These are phyloP conservation scores for Fistulifera pelliculosa DNA, from an alignment of 108 stramenopile genomes.

Conservation along the genomic window DNA sequence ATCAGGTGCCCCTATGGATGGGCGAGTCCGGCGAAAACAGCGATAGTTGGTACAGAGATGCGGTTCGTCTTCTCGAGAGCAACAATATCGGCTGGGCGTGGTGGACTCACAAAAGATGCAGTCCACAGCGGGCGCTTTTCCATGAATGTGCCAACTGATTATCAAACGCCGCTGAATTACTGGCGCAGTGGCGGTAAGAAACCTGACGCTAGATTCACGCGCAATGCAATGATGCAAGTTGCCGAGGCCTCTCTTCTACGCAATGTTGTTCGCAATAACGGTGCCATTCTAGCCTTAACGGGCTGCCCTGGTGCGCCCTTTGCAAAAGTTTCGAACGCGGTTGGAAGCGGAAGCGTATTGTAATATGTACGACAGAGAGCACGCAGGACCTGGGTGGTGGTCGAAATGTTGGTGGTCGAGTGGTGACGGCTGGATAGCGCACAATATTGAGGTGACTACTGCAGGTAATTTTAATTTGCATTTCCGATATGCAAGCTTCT, in stretches of 20 bases:
- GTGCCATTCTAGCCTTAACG: neutral
- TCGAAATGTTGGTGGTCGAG: neutral
- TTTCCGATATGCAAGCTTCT: neutral
- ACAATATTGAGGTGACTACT: neutral
- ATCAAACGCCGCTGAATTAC: neutral
- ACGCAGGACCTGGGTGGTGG: neutral
- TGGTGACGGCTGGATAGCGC: neutral
- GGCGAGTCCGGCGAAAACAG: conserved; percentile 1
- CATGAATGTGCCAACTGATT: neutral
- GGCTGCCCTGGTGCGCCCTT: neutral
- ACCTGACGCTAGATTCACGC: too few relatives aligned
- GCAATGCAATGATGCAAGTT: too few relatives aligned
- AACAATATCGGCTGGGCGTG: neutral
- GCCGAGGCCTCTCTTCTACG: neutral
- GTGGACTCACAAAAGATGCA: conserved; percentile 1
- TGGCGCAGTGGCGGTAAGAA: neutral
- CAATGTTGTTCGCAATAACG: neutral
- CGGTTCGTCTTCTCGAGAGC: neutral
- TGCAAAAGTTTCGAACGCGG: neutral
- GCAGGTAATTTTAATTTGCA: neutral
- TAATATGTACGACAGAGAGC: neutral
- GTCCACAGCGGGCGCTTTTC: neutral
- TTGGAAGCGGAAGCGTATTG: conserved; percentile 3
- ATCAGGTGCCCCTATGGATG: conserved; percentile 2
- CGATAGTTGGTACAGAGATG: neutral